phyloP scores from a whole-genome alignment of 306 rosid species.

The Prunus fruticosa region DNA sequence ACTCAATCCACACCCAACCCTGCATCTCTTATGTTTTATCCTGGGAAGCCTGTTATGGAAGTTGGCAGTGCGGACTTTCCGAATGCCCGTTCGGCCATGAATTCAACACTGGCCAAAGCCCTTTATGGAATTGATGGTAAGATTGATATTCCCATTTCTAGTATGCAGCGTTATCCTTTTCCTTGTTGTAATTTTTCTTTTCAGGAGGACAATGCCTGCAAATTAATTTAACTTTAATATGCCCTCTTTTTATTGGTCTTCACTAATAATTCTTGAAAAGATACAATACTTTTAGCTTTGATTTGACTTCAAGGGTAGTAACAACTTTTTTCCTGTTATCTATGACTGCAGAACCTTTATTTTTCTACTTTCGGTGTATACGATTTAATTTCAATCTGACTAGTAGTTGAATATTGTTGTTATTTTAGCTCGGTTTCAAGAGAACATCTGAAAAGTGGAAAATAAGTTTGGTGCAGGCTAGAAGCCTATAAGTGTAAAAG shows the following conservation, averaged over 20 bases:
- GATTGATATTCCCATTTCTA: neutral
- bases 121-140: constrained; percentile 75
- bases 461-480: neutral
- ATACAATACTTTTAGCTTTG: neutral
- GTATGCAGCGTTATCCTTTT: neutral
- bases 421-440: neutral
- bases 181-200: neutral
- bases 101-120: constrained; percentile 80
- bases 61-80: constrained; percentile 96
- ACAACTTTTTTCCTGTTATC: neutral
- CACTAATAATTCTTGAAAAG: neutral
- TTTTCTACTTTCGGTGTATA: neutral
- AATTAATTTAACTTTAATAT: neutral
- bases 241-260: neutral
- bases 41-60: constrained; percentile 78
- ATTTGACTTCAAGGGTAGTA: neutral
- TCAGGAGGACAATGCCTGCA: neutral
- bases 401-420: neutral
- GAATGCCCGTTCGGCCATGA: constrained; percentile 78
- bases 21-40: constrained; percentile 63
- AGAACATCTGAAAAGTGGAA: neutral
- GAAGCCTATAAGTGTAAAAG: neutral
- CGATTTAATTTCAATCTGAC: neutral
- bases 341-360: neutral
- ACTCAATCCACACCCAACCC: constrained; percentile 74